Conservation (phyloP, 106 monocot species). For the Dendrobium catenatum region DNA sequence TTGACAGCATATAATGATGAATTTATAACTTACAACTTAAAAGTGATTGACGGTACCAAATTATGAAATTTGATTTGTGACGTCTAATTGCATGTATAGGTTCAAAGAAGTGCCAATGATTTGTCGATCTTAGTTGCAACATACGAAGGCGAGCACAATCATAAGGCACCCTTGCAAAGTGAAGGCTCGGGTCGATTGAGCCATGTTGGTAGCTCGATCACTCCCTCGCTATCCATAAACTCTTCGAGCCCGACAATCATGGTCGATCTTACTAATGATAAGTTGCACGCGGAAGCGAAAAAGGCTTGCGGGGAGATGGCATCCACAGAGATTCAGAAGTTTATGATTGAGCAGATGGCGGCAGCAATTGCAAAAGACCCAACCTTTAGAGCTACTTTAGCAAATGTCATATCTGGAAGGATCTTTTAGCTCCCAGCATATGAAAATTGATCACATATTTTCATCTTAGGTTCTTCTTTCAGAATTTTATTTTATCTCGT, state of each 20-base stretch:
- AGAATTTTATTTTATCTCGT: too few relatives aligned
- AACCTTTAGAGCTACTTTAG: background rate
- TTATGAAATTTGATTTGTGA: too few relatives aligned
- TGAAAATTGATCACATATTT: too few relatives aligned
- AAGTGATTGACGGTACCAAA: too few relatives aligned
- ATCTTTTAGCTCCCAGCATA: background rate
- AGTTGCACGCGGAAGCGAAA: background rate
- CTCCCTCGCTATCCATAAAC: too few relatives aligned
- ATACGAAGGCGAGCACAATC: constrained; percentile 27
- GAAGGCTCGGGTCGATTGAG: background rate
- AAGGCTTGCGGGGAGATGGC: background rate
- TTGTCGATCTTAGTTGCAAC: constrained; percentile 19
- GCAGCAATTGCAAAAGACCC: constrained; percentile 6
- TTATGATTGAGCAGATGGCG: constrained; percentile 7
- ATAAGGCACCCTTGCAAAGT: background rate
- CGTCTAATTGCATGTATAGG: background rate
- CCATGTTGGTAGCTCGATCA: too few relatives aligned
- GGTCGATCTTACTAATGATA: too few relatives aligned
- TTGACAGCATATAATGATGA: too few relatives aligned
- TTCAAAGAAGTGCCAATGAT: constrained; percentile 21
- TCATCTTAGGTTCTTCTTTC: too few relatives aligned
- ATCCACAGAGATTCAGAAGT: background rate
- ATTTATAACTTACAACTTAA: too few relatives aligned
- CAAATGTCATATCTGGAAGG: constrained; percentile 4
- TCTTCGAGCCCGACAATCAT: too few relatives aligned